Evolutionary conservation across 305 asterid genomes (phyloP).

Genomic region (Solanum chacoense): DNA sequence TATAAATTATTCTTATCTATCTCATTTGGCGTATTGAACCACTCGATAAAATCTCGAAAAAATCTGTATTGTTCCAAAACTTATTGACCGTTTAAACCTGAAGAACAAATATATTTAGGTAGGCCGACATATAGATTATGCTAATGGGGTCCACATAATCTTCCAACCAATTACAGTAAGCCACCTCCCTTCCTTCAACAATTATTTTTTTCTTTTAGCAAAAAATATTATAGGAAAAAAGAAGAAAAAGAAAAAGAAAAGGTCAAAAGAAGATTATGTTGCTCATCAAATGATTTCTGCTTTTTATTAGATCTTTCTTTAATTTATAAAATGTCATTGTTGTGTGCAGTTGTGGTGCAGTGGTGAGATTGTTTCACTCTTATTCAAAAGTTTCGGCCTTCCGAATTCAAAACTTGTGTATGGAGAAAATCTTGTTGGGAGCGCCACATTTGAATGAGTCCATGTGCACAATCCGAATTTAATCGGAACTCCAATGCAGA

Average conservation of each 20-base stretch:
- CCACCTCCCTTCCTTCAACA: not conserved
- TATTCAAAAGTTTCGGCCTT: too few relatives aligned
- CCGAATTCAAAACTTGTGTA: too few relatives aligned
- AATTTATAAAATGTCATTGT: not conserved
- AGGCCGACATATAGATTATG: not conserved
- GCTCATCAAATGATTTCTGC: not conserved
- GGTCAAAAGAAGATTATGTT: not conserved
- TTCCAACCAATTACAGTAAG: not conserved
- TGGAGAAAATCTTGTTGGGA: too few relatives aligned
- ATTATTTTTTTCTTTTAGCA: not conserved
- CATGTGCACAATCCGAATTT: accelerated
- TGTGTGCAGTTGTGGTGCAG: not conserved
- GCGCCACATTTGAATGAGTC: too few relatives aligned
- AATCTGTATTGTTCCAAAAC: not conserved
- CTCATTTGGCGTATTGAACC: not conserved
- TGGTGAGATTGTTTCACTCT: too few relatives aligned
- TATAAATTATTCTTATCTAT: not conserved
- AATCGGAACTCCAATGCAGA: too few relatives aligned
- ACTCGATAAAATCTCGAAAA: not conserved
- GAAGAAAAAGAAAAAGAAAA: not conserved
- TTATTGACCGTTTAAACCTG: not conserved
- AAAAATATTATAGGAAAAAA: not conserved
- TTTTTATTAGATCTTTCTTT: not conserved
- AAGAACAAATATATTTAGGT: not conserved
- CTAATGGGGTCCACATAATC: not conserved